phyloP scores from a whole-genome alignment of 495 filamentous ascomycete species.

The Aspergillus incahuasiensis region DNA sequence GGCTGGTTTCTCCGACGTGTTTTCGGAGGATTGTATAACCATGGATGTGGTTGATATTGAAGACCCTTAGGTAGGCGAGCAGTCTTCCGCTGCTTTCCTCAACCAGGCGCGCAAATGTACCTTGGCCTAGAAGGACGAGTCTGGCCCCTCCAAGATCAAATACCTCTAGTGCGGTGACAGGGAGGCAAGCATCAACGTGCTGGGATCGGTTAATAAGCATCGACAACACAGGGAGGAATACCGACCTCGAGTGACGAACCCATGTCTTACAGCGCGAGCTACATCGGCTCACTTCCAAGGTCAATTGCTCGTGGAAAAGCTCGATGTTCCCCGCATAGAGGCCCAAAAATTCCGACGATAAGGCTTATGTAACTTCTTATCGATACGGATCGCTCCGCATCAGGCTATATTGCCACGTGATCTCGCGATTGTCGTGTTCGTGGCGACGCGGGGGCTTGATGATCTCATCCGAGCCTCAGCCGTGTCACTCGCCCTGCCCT shows the following conservation, averaged over 20 bases:
- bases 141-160: slow-evolving; percentile 21
- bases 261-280: slow-evolving; percentile 23
- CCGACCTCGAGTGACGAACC: slow-evolving; percentile 35
- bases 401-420: slow-evolving; percentile 19
- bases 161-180: slow-evolving; percentile 38
- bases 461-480: background rate
- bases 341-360: slow-evolving; percentile 13
- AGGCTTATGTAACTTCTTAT: slow-evolving; percentile 20
- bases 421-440: slow-evolving; percentile 19
- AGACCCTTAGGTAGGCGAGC: slow-evolving; percentile 26
- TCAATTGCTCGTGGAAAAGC: slow-evolving; percentile 8
- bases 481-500: background rate
- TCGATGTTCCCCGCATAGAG: slow-evolving; percentile 16
- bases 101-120: slow-evolving; percentile 33
- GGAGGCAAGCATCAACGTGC: slow-evolving; percentile 46
- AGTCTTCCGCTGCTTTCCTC: slow-evolving; percentile 32
- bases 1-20: slow-evolving; percentile 15
- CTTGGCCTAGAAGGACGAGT: slow-evolving; percentile 41
- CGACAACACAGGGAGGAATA: background rate
- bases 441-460: slow-evolving; percentile 12
- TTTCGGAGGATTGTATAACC: slow-evolving; percentile 31
- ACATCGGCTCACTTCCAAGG: slow-evolving; percentile 16
- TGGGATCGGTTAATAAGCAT: slow-evolving; percentile 22
- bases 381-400: slow-evolving; percentile 18
- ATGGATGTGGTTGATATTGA: slow-evolving; percentile 41